These are phyloP conservation scores for Vickermania ingenoplastis DNA, from an alignment of 208 protist species.

Conservation along the genomic window DNA sequence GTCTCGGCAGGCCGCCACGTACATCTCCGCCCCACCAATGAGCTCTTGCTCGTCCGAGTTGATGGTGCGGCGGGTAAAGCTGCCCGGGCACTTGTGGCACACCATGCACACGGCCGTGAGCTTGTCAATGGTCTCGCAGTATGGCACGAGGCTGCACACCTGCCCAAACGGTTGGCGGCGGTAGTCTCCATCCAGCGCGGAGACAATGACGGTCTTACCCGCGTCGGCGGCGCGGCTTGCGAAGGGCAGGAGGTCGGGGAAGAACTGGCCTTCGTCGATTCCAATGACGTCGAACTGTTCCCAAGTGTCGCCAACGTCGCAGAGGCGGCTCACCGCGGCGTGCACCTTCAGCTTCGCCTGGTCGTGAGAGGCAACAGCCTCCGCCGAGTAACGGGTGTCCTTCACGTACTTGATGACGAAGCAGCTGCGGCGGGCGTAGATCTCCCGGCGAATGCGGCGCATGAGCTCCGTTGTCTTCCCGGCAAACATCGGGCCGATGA, in stretches of 20 bases:
- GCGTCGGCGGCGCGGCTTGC: constrained; percentile 65
- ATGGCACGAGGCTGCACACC: constrained; percentile 81
- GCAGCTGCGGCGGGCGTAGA: constrained; percentile 60
- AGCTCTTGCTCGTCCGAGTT: constrained; percentile 57
- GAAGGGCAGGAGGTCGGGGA: constrained; percentile 89
- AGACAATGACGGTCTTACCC: constrained; percentile 91
- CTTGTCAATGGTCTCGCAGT: constrained; percentile 86
- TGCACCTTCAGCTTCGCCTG: constrained; percentile 45
- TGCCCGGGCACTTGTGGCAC: constrained; percentile 66
- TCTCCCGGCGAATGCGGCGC: constrained; percentile 77
- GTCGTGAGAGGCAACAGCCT: constrained; percentile 82
- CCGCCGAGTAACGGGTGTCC: constrained; percentile 81
- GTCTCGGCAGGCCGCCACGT: constrained; percentile 86
- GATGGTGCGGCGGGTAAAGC: constrained; percentile 82
- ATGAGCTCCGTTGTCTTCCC: constrained; percentile 94
- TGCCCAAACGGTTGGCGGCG: constrained; percentile 79
- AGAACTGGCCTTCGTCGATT: constrained; percentile 92
- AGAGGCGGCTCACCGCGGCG: constrained; percentile 39
- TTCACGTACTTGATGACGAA: constrained; percentile 90
- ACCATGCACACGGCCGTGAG: constrained; percentile 88
- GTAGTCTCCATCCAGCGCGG: constrained; percentile 92
- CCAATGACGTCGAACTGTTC: constrained; percentile 84
- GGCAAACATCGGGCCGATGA: constrained; percentile 94
- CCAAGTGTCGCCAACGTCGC: constrained; percentile 48
- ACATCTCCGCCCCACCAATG: constrained; percentile 92